Evolutionary conservation across 768 basidiomycete species (phyloP).

Genomic region (Suillus americanus): DNA sequence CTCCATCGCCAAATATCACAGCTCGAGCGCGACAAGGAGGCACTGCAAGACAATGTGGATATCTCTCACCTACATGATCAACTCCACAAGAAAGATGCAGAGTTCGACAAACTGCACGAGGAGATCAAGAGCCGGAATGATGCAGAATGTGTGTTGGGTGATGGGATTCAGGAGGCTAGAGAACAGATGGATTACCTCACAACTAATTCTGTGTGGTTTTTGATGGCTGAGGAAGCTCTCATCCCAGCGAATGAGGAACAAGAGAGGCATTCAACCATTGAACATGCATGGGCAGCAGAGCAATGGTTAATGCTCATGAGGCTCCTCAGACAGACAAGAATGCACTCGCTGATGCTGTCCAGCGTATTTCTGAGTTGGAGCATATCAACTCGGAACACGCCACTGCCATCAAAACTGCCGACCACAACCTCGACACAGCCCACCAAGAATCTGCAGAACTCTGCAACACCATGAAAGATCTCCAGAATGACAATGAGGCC

Average conservation of each 20-base stretch:
- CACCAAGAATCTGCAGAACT: conserved; percentile 1
- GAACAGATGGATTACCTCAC: conserved; percentile 61
- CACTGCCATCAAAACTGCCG: conserved; percentile 38
- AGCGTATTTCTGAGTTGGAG: conserved; percentile 28
- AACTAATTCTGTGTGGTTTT: conserved; percentile 10
- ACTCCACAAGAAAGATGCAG: conserved; percentile 24
- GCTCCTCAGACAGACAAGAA: conserved; percentile 44
- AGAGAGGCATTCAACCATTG: conserved; percentile 40
- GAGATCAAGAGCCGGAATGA: conserved; percentile 49
- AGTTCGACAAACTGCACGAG: conserved; percentile 39
- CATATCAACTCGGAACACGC: conserved; percentile 46
- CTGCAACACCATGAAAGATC: not conserved
- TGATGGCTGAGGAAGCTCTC: conserved; percentile 9
- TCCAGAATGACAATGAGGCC: not conserved
- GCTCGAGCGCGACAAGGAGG: conserved; percentile 64
- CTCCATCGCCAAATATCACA: conserved; percentile 77
- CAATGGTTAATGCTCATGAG: conserved; percentile 42
- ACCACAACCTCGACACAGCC: conserved; percentile 33
- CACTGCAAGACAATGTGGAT: conserved; percentile 33
- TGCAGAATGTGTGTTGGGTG: conserved; percentile 50
- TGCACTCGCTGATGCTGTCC: conserved; percentile 40
- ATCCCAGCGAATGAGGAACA: conserved; percentile 39
- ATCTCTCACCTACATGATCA: conserved; percentile 24
- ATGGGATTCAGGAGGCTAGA: conserved; percentile 52
- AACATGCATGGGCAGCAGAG: conserved; percentile 53